Conservation (phyloP, 176 grass and related monocot species). For the Oryza officinalis region DNA sequence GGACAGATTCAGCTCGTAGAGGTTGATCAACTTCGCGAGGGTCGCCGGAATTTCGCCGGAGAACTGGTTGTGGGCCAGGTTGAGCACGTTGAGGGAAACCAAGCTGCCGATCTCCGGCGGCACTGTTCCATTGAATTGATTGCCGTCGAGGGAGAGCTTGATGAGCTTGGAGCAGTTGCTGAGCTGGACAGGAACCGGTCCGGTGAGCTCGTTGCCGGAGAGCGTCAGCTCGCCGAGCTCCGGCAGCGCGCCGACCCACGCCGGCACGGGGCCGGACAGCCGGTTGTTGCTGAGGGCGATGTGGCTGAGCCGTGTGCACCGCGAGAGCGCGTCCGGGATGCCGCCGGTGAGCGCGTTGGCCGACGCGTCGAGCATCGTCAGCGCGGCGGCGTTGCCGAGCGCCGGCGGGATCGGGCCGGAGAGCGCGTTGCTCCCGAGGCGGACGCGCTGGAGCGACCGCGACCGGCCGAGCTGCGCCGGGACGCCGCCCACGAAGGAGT, state of each 20-base stretch:
- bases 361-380: slow-evolving; percentile 71
- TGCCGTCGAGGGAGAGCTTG: slow-evolving; percentile 72
- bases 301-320: slow-evolving; percentile 63
- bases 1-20: slow-evolving; percentile 81
- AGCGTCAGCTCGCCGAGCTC: slow-evolving; percentile 72
- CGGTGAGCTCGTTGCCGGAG: slow-evolving; percentile 61
- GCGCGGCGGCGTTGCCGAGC: slow-evolving; percentile 46
- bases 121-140: slow-evolving; percentile 84
- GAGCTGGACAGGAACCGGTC: slow-evolving; percentile 56
- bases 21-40: slow-evolving; percentile 59
- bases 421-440: slow-evolving; percentile 65
- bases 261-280: slow-evolving; percentile 56
- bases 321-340: slow-evolving; percentile 62
- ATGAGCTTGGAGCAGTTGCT: slow-evolving; percentile 81
- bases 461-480: slow-evolving; percentile 85
- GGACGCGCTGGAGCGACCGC: slow-evolving; percentile 65
- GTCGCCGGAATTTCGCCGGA: slow-evolving; percentile 62
- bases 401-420: slow-evolving; percentile 63
- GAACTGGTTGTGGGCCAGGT: slow-evolving; percentile 73
- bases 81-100: slow-evolving; percentile 77
- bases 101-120: slow-evolving; percentile 53
- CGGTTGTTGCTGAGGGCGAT: slow-evolving; percentile 66
- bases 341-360: slow-evolving; percentile 66
- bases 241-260: slow-evolving; percentile 72
- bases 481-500: slow-evolving; percentile 61